Conservation (phyloP, 2,329 filamentous ascomycete species). For the Fusarium lyarnte region DNA sequence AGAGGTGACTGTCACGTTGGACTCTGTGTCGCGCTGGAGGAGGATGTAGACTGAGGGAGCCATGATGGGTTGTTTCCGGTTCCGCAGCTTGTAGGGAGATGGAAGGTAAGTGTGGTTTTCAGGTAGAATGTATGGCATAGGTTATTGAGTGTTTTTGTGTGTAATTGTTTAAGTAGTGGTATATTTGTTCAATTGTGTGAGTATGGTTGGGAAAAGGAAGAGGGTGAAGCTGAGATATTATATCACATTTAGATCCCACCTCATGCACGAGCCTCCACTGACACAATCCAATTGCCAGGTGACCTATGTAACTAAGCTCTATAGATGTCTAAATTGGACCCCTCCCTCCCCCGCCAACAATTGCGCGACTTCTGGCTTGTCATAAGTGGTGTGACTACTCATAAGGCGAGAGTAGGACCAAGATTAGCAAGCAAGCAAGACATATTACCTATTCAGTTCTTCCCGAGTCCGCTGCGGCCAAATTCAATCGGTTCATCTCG, state of each 20-base stretch:
- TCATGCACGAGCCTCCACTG: slow-evolving; percentile 20
- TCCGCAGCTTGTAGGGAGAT: slow-evolving; percentile 8
- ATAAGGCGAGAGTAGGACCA: background rate
- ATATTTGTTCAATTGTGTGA: background rate
- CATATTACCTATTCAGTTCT: background rate
- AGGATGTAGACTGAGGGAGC: slow-evolving; percentile 47
- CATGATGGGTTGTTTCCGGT: slow-evolving; percentile 32
- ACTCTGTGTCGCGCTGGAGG: slow-evolving; percentile 44
- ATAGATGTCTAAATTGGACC: background rate
- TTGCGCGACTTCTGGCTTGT: slow-evolving; percentile 31
- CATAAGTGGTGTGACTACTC: slow-evolving; percentile 36
- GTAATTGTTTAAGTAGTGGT: background rate
- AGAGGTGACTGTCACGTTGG: slow-evolving; percentile 43
- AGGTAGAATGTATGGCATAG: slow-evolving; percentile 13
- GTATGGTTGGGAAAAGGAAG: background rate
- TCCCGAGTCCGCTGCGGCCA: background rate
- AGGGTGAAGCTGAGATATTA: slow-evolving; percentile 29
- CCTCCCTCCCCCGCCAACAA: slow-evolving; percentile 17
- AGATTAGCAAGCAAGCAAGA: background rate
- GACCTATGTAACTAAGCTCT: slow-evolving; percentile 5
- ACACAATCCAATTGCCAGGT: slow-evolving; percentile 30
- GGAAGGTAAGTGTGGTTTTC: slow-evolving; percentile 14
- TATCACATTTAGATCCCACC: slow-evolving; percentile 40
- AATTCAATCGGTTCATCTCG: background rate
- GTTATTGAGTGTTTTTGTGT: background rate